Percentiles rank a stretch among this genome's conserved stretches.
Conservation (phyloP, 176 grass and related monocot species). For the Chrysopogon serrulatus region DNA sequence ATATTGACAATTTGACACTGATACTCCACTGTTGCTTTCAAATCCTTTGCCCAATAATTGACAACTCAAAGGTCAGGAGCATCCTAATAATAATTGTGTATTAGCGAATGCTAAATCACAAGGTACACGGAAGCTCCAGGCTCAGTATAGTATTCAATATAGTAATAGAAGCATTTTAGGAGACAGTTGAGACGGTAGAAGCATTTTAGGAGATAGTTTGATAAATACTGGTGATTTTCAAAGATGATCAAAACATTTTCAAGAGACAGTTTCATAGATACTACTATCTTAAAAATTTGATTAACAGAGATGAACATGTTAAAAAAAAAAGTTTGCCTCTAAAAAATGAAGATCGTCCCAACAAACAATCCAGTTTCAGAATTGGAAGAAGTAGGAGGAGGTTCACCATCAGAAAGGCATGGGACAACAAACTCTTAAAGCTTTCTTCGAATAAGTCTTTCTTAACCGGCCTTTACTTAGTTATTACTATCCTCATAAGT, state of each 20-base stretch:
- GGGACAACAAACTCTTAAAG: too few species aligned
- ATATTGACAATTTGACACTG: too few species aligned
- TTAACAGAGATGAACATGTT: neutral
- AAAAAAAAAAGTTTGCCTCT: neutral
- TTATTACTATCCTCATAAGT: too few species aligned
- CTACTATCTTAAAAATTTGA: neutral
- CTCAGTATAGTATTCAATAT: neutral
- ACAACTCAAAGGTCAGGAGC: neutral
- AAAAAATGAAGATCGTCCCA: neutral
- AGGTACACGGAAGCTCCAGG: neutral
- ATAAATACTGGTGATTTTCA: too few species aligned
- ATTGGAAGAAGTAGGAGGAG: too few species aligned
- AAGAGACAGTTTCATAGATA: neutral
- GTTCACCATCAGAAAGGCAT: too few species aligned
- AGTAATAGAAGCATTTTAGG: neutral
- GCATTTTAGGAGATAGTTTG: neutral
- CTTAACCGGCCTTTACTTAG: too few species aligned
- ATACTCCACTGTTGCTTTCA: neutral
- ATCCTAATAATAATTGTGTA: neutral
- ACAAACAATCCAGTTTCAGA: too few species aligned
- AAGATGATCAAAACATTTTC: too few species aligned
- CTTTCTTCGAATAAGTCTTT: too few species aligned
- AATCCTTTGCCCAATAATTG: neutral
- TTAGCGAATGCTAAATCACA: neutral
- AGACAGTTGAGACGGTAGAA: neutral